These are phyloP conservation scores for Fusarium buxicola DNA, from an alignment of 2,329 filamentous ascomycete genomes.

Conservation along the genomic window DNA sequence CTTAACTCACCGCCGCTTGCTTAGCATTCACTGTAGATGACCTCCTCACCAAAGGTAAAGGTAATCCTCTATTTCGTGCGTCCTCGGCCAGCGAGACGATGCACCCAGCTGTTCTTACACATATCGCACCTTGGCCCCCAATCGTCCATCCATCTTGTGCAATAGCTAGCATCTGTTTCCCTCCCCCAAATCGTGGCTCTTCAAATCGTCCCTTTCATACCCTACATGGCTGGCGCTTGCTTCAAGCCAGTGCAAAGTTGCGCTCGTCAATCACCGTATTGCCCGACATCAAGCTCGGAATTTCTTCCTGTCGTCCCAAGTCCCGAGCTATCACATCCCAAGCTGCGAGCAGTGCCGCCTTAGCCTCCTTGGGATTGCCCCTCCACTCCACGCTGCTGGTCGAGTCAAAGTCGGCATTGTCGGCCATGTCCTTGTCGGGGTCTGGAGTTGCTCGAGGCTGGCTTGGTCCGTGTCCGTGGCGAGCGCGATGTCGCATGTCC, in stretches of 20 bases:
- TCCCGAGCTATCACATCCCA: slow-evolving; percentile 55
- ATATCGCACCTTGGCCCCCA: slow-evolving; percentile 32
- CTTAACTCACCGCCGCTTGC: slow-evolving; percentile 32
- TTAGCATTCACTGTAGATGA: slow-evolving; percentile 5
- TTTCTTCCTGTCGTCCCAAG: slow-evolving; percentile 51
- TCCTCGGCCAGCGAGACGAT: slow-evolving; percentile 37
- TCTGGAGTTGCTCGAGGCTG: slow-evolving; percentile 43
- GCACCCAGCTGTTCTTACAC: slow-evolving; percentile 37
- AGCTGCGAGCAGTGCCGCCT: slow-evolving; percentile 48
- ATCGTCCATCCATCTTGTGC: slow-evolving; percentile 27
- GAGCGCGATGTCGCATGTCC: slow-evolving; percentile 23
- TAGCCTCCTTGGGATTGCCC: slow-evolving; percentile 33
- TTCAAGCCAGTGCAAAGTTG: slow-evolving; percentile 44
- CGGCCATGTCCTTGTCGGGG: slow-evolving; percentile 37
- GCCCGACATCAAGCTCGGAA: slow-evolving; percentile 51
- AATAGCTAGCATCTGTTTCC: slow-evolving; percentile 31
- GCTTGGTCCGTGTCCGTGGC: slow-evolving; percentile 29
- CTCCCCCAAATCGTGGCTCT: slow-evolving; percentile 31
- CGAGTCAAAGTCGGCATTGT: slow-evolving; percentile 28
- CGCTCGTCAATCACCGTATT: slow-evolving; percentile 55
- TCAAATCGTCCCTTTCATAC: slow-evolving; percentile 23
- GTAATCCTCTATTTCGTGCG: slow-evolving; percentile 30
- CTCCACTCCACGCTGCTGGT: slow-evolving; percentile 14
- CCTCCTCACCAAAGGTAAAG: background rate
- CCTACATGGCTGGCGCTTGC: slow-evolving; percentile 16